Conservation (phyloP, 2,329 filamentous ascomycete species). For the Cordyceps fumosorosea region DNA sequence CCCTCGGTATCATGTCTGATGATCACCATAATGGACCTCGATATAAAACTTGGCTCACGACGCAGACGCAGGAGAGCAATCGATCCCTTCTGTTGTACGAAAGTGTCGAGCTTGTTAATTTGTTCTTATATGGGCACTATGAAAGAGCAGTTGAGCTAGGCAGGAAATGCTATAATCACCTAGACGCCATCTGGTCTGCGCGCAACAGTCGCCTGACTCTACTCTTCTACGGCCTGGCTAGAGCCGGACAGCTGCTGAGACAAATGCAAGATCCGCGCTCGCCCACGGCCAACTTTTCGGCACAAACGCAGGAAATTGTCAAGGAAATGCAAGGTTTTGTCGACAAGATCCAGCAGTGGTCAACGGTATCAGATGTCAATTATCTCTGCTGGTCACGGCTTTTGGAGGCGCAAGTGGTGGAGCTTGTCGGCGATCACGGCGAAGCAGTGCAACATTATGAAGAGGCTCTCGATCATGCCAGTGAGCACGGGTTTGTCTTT, state of each 20-base stretch:
- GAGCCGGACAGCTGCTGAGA: constrained; percentile 45
- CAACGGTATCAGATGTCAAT: constrained; percentile 60
- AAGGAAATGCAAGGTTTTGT: constrained; percentile 48
- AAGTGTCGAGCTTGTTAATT: constrained; percentile 54
- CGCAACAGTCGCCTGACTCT: constrained; percentile 51
- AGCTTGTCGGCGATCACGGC: constrained; percentile 52
- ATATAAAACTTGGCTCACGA: constrained; percentile 54
- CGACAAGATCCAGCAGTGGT: constrained; percentile 57
- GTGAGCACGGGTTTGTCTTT: constrained; percentile 58
- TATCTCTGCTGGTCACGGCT: constrained; percentile 64
- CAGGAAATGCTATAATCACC: constrained; percentile 38
- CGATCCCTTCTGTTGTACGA: constrained; percentile 63
- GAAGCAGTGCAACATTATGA: constrained; percentile 60
- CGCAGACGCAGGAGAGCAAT: constrained; percentile 50
- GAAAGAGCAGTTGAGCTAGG: constrained; percentile 52
- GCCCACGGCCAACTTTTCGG: constrained; percentile 34
- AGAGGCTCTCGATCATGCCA: constrained; percentile 63
- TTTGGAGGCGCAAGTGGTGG: constrained; percentile 61
- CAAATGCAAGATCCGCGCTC: constrained; percentile 42
- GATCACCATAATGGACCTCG: constrained; percentile 52
- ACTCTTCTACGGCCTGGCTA: constrained; percentile 54
- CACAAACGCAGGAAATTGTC: constrained; percentile 42
- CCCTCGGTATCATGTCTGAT: constrained; percentile 58
- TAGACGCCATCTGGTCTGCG: constrained; percentile 50
- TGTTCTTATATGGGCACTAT: constrained; percentile 59